A percentile compares a stretch with the other conserved stretches of the same genome.
Evolutionary conservation across 2,329 filamentous ascomycete genomes (phyloP).

Genomic region (Fusarium sp.): DNA sequence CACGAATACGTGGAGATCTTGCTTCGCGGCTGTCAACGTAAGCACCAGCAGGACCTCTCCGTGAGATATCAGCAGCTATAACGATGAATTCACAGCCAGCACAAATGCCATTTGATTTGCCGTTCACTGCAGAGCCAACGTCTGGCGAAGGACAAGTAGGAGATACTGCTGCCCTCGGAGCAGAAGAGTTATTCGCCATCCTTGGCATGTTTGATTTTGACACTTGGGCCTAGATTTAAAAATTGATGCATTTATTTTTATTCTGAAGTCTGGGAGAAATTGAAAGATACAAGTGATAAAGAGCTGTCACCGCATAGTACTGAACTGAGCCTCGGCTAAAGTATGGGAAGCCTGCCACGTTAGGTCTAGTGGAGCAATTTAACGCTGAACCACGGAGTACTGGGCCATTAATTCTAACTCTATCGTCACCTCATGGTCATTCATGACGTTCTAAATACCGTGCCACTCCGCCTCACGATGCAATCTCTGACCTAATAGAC

Average conservation of each 20-base stretch:
- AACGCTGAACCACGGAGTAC: not conserved
- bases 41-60: not conserved
- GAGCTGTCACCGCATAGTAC: not conserved
- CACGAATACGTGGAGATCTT: not conserved
- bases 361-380: not conserved
- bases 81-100: not conserved
- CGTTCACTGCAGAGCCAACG: not conserved
- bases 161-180: not conserved
- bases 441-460: not conserved
- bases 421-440: not conserved
- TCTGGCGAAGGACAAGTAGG: not conserved
- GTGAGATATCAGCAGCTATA: not conserved
- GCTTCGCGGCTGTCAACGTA: not conserved
- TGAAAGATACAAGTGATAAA: not conserved
- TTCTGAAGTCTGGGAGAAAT: no score
- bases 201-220: not conserved
- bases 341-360: not conserved
- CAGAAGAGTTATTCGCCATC: not conserved
- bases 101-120: not conserved
- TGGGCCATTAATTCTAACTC: not conserved
- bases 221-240: not conserved
- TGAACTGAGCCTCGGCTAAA: not conserved
- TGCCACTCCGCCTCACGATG: not conserved
- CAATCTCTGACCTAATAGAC: not conserved
- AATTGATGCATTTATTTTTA: no score